A percentile compares a stretch with the other conserved stretches of the same genome.
Conservation (phyloP, 768 basidiomycete genomes). For the Pisolithus microcarpus region DNA sequence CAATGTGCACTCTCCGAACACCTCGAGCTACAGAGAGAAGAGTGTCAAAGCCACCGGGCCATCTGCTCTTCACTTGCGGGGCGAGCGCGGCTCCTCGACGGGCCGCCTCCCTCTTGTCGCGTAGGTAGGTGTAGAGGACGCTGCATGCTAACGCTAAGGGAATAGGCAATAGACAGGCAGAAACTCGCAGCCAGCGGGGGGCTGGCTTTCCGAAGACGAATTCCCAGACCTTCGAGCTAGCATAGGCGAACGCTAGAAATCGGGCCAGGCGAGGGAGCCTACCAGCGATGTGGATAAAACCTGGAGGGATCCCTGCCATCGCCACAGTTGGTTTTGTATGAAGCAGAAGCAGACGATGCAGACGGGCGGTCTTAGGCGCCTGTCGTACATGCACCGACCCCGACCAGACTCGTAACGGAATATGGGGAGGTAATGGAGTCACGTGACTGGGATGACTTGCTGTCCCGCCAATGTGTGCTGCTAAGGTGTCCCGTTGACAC, state of each 20-base stretch:
- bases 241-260: constrained; percentile 13
- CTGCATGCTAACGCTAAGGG: constrained; percentile 13
- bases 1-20: constrained; percentile 21
- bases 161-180: constrained; percentile 18
- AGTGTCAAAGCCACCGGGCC: constrained; percentile 33
- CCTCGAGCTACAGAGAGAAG: constrained; percentile 17
- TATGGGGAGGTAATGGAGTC: no score
- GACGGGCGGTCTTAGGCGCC: no score
- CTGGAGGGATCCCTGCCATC: constrained; percentile 28
- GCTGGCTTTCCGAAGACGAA: constrained; percentile 4
- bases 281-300: constrained; percentile 20
- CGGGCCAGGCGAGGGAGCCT: constrained; percentile 19
- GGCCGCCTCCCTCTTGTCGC: constrained; percentile 21
- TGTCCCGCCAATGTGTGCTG: no score
- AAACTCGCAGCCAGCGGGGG: constrained; percentile 12
- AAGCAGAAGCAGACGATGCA: neutral
- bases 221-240: constrained; percentile 8
- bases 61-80: constrained; percentile 27
- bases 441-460: no score
- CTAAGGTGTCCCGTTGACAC: no score
- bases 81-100: constrained; percentile 15
- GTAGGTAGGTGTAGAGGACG: constrained; percentile 40
- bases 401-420: no score
- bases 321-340: constrained; percentile 4
- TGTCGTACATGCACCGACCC: no score